phyloP scores from a whole-genome alignment of 2,329 filamentous ascomycete genomes.

The Herpotrichia juniperi region DNA sequence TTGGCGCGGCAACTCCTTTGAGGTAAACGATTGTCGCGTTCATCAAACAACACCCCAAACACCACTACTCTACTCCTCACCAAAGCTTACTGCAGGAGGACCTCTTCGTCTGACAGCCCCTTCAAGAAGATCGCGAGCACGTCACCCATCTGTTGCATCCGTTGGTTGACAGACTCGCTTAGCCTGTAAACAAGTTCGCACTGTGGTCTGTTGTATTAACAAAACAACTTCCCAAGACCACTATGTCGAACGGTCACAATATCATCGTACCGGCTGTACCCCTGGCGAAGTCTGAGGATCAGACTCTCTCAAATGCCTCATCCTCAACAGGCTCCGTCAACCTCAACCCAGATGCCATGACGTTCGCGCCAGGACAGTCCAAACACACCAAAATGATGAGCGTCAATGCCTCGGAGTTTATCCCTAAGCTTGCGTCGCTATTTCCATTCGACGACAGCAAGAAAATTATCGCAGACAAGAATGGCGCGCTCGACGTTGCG shows the following conservation, averaged over 20 bases:
- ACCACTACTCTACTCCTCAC: neutral
- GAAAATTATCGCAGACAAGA: neutral
- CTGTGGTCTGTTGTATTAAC: neutral
- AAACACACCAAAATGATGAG: neutral
- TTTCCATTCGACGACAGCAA: neutral
- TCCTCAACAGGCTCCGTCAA: neutral
- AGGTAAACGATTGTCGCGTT: neutral
- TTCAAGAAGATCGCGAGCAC: neutral
- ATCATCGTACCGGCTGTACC: neutral
- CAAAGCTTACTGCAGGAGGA: neutral
- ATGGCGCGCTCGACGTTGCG: neutral
- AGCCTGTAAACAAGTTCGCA: neutral
- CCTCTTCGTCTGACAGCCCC: neutral
- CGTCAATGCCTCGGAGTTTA: neutral
- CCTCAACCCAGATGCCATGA: neutral
- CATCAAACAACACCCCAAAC: neutral
- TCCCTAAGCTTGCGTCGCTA: neutral
- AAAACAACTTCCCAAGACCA: neutral
- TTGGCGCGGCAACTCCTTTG: neutral
- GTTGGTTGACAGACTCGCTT: neutral
- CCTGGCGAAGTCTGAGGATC: neutral
- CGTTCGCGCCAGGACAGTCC: neutral
- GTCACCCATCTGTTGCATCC: neutral
- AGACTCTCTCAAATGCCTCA: neutral
- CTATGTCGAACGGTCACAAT: neutral